These are phyloP conservation scores for Colletotrichum limetticola DNA, from an alignment of 2,329 filamentous ascomycete genomes.

Conservation along the genomic window DNA sequence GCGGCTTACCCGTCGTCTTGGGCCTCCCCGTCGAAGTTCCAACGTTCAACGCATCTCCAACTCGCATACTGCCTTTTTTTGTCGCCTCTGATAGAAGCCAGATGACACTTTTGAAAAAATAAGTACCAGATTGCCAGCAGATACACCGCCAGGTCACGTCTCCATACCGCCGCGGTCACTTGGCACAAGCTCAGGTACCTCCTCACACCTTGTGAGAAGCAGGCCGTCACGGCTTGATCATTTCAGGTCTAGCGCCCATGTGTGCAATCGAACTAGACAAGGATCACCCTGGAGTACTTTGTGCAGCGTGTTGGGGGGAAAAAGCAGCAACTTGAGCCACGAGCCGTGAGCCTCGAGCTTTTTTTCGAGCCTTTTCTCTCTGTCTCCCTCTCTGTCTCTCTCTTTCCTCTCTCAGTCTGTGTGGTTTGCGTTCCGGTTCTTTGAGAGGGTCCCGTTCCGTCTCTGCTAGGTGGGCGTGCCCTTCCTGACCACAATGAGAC, in stretches of 20 bases:
- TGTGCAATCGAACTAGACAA: constrained; percentile 39
- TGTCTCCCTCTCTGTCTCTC: constrained; percentile 17
- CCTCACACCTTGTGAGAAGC: constrained; percentile 23
- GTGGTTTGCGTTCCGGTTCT: background rate
- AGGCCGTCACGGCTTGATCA: constrained; percentile 23
- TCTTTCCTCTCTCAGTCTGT: background rate
- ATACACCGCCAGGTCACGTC: constrained; percentile 25
- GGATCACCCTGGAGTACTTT: constrained; percentile 37
- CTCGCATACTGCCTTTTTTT: background rate
- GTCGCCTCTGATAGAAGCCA: background rate
- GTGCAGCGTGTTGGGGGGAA: constrained; percentile 37
- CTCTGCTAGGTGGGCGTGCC: background rate
- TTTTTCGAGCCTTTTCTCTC: background rate
- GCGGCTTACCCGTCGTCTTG: background rate
- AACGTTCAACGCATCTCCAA: background rate
- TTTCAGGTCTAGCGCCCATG: constrained; percentile 33
- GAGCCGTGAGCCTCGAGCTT: background rate
- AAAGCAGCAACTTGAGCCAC: constrained; percentile 24
- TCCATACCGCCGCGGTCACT: constrained; percentile 16
- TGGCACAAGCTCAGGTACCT: constrained; percentile 29
- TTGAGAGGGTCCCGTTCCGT: background rate
- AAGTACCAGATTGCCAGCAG: background rate
- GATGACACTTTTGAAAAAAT: background rate
- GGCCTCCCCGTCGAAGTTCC: background rate
- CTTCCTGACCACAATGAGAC: constrained; percentile 4